Percentiles rank a stretch among this genome's conserved stretches.
These are phyloP conservation scores for Coemansia sp. DNA, from an alignment of 192 early-diverging fungal genomes.

Conservation along the genomic window DNA sequence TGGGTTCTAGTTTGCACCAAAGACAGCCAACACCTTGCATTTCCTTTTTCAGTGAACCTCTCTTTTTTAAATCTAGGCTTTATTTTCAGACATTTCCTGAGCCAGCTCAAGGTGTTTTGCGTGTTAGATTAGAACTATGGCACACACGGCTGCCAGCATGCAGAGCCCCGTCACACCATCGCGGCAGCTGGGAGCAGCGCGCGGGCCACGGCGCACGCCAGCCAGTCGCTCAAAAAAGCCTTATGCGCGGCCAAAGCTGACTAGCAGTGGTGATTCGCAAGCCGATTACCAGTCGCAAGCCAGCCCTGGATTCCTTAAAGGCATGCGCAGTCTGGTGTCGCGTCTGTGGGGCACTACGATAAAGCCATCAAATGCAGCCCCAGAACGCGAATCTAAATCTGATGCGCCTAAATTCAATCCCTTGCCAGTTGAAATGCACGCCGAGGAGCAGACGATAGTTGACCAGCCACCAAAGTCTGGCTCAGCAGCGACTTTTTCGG, in stretches of 20 bases:
- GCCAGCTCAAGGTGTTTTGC: neutral
- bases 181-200: constrained; percentile 39
- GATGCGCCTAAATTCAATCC: neutral
- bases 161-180: constrained; percentile 36
- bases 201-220: constrained; percentile 37
- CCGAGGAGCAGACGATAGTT: neutral
- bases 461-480: neutral
- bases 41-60: neutral
- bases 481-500: constrained; percentile 2
- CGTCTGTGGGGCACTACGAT: constrained; percentile 49
- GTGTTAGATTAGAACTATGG: constrained; percentile 15
- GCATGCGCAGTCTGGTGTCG: constrained; percentile 49
- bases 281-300: constrained; percentile 19
- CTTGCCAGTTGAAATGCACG: constrained; percentile 4
- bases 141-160: constrained; percentile 16
- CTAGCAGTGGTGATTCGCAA: neutral
- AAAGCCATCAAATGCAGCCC: constrained; percentile 13
- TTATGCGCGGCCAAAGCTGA: constrained; percentile 16
- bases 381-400: neutral
- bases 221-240: constrained; percentile 48
- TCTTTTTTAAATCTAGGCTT: neutral
- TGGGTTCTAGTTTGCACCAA: neutral
- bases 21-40: neutral
- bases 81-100: neutral
- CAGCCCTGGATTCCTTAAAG: constrained; percentile 36